phyloP scores from a whole-genome alignment of 1,284 basidiomycete species.

The Cryptococcus sp. region DNA sequence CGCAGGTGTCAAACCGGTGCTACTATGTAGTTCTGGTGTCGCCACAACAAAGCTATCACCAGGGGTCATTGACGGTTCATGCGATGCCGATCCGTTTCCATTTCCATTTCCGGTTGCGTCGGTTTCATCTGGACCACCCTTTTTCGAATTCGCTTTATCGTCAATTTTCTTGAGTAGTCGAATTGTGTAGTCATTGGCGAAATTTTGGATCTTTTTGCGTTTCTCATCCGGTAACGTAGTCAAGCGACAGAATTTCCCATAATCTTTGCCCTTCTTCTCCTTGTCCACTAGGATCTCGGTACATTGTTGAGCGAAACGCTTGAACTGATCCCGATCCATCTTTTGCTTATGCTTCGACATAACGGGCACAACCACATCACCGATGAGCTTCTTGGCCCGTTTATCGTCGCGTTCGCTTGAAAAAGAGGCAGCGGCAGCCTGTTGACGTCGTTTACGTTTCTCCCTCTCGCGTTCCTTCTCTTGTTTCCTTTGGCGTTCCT shows the following conservation, averaged over 20 bases:
- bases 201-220: constrained; percentile 82
- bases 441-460: constrained; percentile 39
- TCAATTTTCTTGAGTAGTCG: constrained; percentile 43
- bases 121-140: neutral
- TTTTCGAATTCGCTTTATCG: constrained; percentile 39
- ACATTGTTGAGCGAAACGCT: constrained; percentile 91
- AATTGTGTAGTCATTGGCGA: constrained; percentile 75
- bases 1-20: neutral
- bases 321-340: constrained; percentile 82
- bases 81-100: neutral
- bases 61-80: neutral
- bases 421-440: constrained; percentile 15
- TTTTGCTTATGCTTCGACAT: constrained; percentile 84
- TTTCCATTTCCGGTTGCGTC: neutral
- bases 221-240: constrained; percentile 63
- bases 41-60: neutral
- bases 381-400: constrained; percentile 74
- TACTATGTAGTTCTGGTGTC: neutral
- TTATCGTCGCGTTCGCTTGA: constrained; percentile 64
- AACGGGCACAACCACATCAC: constrained; percentile 80
- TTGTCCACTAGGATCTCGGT: constrained; percentile 80
- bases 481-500: constrained; percentile 11
- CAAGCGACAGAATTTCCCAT: constrained; percentile 52
- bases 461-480: constrained; percentile 26
- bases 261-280: constrained; percentile 84